Base-by-base conservation (phyloP, 495 filamentous ascomycete genomes). In the Penicillium macrosclerotiorum region DNA sequence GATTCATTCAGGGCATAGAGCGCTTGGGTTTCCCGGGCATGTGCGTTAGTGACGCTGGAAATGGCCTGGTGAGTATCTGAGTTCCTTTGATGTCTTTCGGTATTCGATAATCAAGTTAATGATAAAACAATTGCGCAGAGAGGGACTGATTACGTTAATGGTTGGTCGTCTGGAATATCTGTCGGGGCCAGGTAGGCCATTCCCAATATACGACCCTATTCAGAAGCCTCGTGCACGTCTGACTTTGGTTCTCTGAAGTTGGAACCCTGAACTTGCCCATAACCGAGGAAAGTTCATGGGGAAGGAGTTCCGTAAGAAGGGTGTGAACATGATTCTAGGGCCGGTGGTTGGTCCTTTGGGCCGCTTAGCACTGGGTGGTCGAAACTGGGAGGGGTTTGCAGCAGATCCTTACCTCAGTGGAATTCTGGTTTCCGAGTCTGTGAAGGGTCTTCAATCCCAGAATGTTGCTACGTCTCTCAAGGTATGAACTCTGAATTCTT, bases 321-420 rank as follows among this genome's bases (percentile, higher is more conserved):
- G 83, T 12, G 71, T 67, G 35, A 64, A 85, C 49, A 62, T 85
- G 1, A 51, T 69, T 1, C 70, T 86, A 0, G 81, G 80, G 0
- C 83, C 82, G 5, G 81, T 87, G 0, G 75, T 88, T 55, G 86
- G 87, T 16, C 85, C 85, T 6, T 52, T 88, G 6, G 90, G 90
- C 11, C 72, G 86, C n/a, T 75, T 88, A 55, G 87, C 86, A 0
- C 79, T 78, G 25, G 89, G 89, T 24, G 90, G 90, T 2, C 70
- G 90, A 9, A 93, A 90, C 55, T 95, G 89, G 89, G 90, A 95
- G 68, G 86, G 87, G 0, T 88, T 90, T 50, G 78, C 81, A 5
- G 54, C 74, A 0, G 89, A 92, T 64, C 88, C 86, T 0, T 86
- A 88, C 16, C 72, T 84, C 4, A 76, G 79, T 55, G 83, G 81